Percentiles rank a stretch among this genome's conserved stretches.
Conservation (phyloP, 1,284 basidiomycete genomes). For the Gastroboletus turbinatus region DNA sequence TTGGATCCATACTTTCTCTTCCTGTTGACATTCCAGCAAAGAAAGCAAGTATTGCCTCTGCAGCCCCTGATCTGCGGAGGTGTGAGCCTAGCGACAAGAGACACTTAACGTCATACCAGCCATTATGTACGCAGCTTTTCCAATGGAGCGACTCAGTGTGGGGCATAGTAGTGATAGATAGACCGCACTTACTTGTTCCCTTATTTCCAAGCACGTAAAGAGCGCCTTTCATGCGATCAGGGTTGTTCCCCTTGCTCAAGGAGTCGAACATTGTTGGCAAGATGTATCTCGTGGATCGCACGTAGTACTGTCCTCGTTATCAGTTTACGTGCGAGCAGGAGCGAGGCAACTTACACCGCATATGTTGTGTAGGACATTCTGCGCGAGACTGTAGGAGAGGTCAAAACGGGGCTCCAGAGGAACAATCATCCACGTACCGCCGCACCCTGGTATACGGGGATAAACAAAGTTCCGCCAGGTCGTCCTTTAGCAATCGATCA, state of each 20-base stretch:
- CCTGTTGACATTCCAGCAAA: conserved; percentile 85
- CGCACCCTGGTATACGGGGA: conserved; percentile 83
- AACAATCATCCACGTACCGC: conserved; percentile 43
- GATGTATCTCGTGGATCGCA: conserved; percentile 75
- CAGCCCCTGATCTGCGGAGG: conserved; percentile 60
- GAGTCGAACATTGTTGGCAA: conserved; percentile 71
- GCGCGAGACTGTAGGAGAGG: conserved; percentile 58
- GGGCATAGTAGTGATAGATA: background rate
- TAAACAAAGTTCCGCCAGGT: conserved; percentile 82
- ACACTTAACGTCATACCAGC: conserved; percentile 44
- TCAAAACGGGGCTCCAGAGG: conserved; percentile 3
- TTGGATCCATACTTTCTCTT: conserved; percentile 71
- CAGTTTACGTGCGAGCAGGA: background rate
- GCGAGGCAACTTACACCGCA: conserved; percentile 50
- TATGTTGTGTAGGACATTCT: conserved; percentile 67
- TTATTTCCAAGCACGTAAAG: conserved; percentile 87
- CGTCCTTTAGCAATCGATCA: conserved; percentile 69
- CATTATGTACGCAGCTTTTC: conserved; percentile 59
- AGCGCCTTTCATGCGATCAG: conserved; percentile 95
- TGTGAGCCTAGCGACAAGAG: conserved; percentile 9
- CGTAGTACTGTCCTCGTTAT: conserved; percentile 59
- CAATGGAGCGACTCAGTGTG: conserved; percentile 4
- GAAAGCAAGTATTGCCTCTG: conserved; percentile 65
- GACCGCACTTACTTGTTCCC: conserved; percentile 50
- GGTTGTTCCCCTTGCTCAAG: conserved; percentile 73